Base-by-base conservation (phyloP, 2,329 filamentous ascomycete species). In the Blastomyces gilchristii region DNA sequence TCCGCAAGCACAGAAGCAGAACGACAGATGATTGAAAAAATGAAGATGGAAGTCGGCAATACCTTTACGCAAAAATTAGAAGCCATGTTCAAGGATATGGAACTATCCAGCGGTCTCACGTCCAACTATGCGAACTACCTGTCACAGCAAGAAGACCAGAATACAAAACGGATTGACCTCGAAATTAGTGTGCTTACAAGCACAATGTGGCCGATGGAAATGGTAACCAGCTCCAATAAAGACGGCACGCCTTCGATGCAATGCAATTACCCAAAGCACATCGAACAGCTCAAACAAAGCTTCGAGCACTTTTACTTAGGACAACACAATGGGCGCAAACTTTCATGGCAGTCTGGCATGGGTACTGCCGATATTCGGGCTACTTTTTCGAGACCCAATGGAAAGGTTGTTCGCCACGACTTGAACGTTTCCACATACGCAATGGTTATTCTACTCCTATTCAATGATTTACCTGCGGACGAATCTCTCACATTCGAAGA, bases 81-180 rank as follows among this genome's bases (percentile, higher is more conserved):
- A 72, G 89, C 91, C 67, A 97, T 99, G 91, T 97, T 99, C 80
- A 92, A 91, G 76, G 94, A 99, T 71, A 92, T 97, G 84, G 85
- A 87, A 18, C 86, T 92, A 14, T 97, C 92, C 0, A 86, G 88
- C 62, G 93, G 96, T 67, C 82, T 97, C 34, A 91, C 89, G 0
- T 78, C 85, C 14, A 85, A 83, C 63, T 97, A 95, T 78, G 88
- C 87, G 67, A 82, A 83, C 18, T 85, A 93, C 66, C 85, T 86
- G 74, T 83, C 73, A 74, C 85, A 73, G 71, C 82, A 77, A 18
- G 82, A 78, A n/a, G 81, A 83, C 60, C 76, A 77, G 1, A 81
- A 86, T 63, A 78, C 81, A 2, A 85, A 83, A 71, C 85, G 82
- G 39, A 85, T 93, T 37, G 94, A 97, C 57, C 82, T 99, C 31